phyloP scores from a whole-genome alignment of 345 rosid species.

The Psidium guajava region DNA sequence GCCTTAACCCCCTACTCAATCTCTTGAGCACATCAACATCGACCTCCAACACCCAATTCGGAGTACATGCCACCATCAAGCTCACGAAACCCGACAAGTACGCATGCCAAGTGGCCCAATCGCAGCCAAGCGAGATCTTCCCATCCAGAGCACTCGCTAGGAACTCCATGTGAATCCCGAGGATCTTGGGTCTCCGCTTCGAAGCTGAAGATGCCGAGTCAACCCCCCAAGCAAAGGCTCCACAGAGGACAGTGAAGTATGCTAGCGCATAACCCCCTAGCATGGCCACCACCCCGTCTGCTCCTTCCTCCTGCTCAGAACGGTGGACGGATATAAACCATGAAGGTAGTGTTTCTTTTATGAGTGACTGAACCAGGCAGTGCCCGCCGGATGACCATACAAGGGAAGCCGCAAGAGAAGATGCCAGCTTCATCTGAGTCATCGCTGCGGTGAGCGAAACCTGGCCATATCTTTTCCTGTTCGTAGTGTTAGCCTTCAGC shows the following conservation, averaged over 20 bases:
- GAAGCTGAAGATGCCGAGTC: constrained; percentile 63
- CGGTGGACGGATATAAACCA: constrained; percentile 78
- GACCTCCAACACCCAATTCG: constrained; percentile 78
- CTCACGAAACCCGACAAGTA: constrained; percentile 67
- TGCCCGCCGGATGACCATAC: constrained; percentile 83
- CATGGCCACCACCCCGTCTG: constrained; percentile 59
- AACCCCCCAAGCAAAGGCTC: constrained; percentile 90
- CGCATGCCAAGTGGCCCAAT: constrained; percentile 60
- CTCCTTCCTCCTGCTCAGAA: constrained; percentile 32
- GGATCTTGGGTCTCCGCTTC: constrained; percentile 54
- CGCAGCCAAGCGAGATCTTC: constrained; percentile 77
- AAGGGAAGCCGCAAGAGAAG: constrained; percentile 83
- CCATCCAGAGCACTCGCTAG: constrained; percentile 81
- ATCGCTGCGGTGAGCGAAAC: constrained; percentile 70
- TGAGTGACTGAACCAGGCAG: constrained; percentile 58
- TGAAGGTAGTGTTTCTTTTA: constrained; percentile 82
- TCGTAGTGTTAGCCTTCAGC: constrained; percentile 40
- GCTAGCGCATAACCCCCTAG: constrained; percentile 83
- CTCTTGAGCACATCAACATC: constrained; percentile 65
- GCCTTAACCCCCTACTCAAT: constrained; percentile 66
- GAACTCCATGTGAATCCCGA: constrained; percentile 65
- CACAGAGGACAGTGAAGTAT: constrained; percentile 63
- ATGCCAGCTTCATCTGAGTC: constrained; percentile 73
- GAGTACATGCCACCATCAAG: constrained; percentile 74
- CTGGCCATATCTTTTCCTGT: constrained; percentile 56